Base-by-base conservation (phyloP, 495 filamentous ascomycete genomes). In the Beverwykella pulmonaria region DNA sequence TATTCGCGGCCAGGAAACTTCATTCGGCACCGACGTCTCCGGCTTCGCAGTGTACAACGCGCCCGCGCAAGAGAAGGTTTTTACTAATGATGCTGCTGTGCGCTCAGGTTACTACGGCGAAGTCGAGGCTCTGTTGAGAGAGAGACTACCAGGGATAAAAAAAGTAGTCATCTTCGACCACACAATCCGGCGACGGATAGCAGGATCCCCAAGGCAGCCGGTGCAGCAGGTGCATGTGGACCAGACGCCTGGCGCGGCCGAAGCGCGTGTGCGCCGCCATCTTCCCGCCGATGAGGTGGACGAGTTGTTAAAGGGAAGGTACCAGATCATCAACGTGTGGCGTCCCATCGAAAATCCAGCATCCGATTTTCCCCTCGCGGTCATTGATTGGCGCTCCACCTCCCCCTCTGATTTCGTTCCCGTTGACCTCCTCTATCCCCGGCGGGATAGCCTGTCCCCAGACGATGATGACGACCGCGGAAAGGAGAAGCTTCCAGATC, bases 271-370 rank as follows among this genome's bases (percentile, higher is more conserved):
- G 3, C 63, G 73, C 0, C 68, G 75, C 8, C 76, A 78, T 63
- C 41, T 77, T 23, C 75, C 75, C 10, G 56, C 83, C 0, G 83
- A 83, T 10, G 86, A 90, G 32, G 88, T 87, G 0, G 79, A 82
- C 1, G 74, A 80, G 71, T 81, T 92, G 0, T 74, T 88, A 7
- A 80, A 86, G 68, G 83, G 83, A 23, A 82, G 88, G 8, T 87
- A 85, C 71, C 88, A 91, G 72, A 89, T 91, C 73, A 90, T 92
- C 78, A 92, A 92, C 67, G 88, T 91, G 61, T 91, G 88, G 89
- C 85, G 89, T 0, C 88, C 89, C 0, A 90, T 91, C 68, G 82
- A 83, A 63, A 82, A 75, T 49, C 64, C 73, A 12, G 76, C 76
- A 0, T 66, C 70, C 4, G 76, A 78, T 53, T 72, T 73, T 59